phyloP scores from a whole-genome alignment of 176 grass and related monocot genomes.

The Carex pumila region DNA sequence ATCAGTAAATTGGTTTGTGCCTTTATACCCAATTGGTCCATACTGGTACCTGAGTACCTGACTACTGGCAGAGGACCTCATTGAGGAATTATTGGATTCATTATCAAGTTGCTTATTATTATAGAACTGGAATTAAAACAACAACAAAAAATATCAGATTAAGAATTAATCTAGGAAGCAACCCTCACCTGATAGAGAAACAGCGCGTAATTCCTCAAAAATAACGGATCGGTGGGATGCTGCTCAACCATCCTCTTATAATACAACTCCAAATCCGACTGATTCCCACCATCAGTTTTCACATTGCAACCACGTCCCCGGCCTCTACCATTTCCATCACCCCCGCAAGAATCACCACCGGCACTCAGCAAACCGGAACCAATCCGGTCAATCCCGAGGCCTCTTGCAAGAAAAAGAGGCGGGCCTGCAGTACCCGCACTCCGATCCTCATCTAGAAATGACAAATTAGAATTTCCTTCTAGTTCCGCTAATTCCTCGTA shows the following conservation, averaged over 20 bases:
- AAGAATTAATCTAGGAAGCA: not conserved
- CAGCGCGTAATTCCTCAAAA: conserved; percentile 68
- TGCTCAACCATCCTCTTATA: conserved; percentile 89
- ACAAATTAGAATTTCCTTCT: conserved; percentile 14
- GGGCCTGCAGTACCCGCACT: conserved; percentile 30
- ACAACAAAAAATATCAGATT: not conserved
- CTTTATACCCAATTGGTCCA: not conserved
- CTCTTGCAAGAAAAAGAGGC: conserved; percentile 72
- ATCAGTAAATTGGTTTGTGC: not conserved
- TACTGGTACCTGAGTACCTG: not conserved
- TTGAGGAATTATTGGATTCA: not conserved
- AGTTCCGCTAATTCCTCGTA: conserved; percentile 17
- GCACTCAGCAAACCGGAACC: conserved; percentile 42
- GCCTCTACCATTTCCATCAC: conserved; percentile 15
- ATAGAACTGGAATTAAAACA: not conserved
- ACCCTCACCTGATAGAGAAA: conserved; percentile 64
- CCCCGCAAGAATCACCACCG: not conserved
- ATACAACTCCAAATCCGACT: conserved; percentile 53
- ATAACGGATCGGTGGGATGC: conserved; percentile 65
- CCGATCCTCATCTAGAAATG: conserved; percentile 8
- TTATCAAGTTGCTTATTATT: not conserved
- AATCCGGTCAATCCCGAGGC: conserved; percentile 77
- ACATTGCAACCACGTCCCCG: conserved; percentile 7
- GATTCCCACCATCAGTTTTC: conserved; percentile 38
- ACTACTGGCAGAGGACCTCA: not conserved